Conservation (phyloP, 2,329 filamentous ascomycete species). For the Phyllosticta capitalensis region DNA sequence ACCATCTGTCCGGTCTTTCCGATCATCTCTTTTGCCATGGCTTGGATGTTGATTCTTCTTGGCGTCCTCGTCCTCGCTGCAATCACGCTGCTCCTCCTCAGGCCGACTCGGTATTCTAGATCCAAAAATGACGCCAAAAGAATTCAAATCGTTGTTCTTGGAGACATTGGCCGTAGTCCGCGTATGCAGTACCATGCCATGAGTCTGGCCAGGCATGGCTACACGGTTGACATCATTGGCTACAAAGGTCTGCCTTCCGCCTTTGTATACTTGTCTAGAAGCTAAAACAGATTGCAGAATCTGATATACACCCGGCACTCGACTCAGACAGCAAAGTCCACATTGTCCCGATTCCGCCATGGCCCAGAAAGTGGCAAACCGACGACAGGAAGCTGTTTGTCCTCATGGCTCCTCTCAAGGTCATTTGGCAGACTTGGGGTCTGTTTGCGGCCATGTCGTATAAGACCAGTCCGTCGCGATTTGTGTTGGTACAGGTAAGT, state of each 20-base stretch:
- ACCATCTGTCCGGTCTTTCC: not conserved
- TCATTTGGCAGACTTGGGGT: conserved; percentile 67
- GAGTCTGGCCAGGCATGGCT: conserved; percentile 76
- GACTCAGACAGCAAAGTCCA: conserved; percentile 57
- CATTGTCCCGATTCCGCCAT: conserved; percentile 59
- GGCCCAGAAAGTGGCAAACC: conserved; percentile 57
- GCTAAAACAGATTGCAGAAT: conserved; percentile 46
- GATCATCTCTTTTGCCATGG: not conserved
- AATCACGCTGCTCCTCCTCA: conserved; percentile 42
- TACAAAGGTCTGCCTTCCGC: conserved; percentile 55
- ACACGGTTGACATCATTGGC: conserved; percentile 73
- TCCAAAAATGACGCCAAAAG: conserved; percentile 14
- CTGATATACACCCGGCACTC: conserved; percentile 70
- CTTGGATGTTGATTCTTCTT: conserved; percentile 27
- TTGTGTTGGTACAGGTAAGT: conserved; percentile 70
- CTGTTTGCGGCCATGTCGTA: conserved; percentile 68
- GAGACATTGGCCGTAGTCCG: conserved; percentile 89
- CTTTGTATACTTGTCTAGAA: not conserved
- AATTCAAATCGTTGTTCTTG: conserved; percentile 81
- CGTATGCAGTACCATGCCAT: conserved; percentile 98
- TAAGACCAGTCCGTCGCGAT: conserved; percentile 61
- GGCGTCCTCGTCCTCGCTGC: conserved; percentile 35
- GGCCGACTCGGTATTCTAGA: conserved; percentile 15
- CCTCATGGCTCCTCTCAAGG: conserved; percentile 71
- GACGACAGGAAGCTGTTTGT: conserved; percentile 67